phyloP scores from a whole-genome alignment of 1,284 basidiomycete species.

The Farysia itapuensis region DNA sequence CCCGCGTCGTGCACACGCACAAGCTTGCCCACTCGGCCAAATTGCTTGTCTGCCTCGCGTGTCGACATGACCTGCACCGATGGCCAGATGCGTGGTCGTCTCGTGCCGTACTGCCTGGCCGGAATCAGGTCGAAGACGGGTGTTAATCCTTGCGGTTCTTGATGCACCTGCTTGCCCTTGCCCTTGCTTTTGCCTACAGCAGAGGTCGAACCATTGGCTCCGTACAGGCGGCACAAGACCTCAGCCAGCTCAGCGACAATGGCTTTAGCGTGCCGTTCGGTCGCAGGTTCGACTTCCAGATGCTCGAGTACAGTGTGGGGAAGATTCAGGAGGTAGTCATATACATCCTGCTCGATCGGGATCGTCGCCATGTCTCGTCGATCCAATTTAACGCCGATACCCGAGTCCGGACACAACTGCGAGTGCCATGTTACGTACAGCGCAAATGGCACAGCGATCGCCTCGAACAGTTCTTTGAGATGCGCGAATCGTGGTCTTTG shows the following conservation, averaged over 20 bases:
- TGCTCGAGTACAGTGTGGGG: slow-evolving; percentile 7
- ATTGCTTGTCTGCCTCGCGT: slow-evolving; percentile 27
- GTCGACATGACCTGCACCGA: slow-evolving; percentile 25
- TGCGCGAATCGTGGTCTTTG: slow-evolving; percentile 2
- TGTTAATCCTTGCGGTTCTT: neutral
- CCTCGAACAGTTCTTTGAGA: slow-evolving; percentile 11
- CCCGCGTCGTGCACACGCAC: slow-evolving; percentile 5
- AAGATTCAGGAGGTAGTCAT: slow-evolving; percentile 17
- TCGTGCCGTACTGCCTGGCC: slow-evolving; percentile 1
- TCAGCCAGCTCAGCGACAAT: slow-evolving; percentile 17
- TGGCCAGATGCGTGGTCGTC: slow-evolving; percentile 24
- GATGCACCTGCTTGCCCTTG: neutral
- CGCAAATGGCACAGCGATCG: slow-evolving; percentile 13
- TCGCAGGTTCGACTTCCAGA: slow-evolving; percentile 7
- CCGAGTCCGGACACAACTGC: slow-evolving; percentile 16
- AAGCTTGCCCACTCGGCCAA: slow-evolving; percentile 19
- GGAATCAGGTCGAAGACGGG: slow-evolving; percentile 28
- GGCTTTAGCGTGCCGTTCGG: neutral
- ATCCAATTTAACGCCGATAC: slow-evolving; percentile 27
- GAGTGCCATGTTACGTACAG: slow-evolving; percentile 29
- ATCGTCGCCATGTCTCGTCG: slow-evolving; percentile 22
- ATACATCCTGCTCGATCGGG: slow-evolving; percentile 22
- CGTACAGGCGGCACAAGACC: slow-evolving; percentile 12
- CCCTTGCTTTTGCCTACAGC: neutral
- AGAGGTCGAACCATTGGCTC: neutral